Evolutionary conservation across 331 rosid species (phyloP).

Genomic region (Ulmus americana): DNA sequence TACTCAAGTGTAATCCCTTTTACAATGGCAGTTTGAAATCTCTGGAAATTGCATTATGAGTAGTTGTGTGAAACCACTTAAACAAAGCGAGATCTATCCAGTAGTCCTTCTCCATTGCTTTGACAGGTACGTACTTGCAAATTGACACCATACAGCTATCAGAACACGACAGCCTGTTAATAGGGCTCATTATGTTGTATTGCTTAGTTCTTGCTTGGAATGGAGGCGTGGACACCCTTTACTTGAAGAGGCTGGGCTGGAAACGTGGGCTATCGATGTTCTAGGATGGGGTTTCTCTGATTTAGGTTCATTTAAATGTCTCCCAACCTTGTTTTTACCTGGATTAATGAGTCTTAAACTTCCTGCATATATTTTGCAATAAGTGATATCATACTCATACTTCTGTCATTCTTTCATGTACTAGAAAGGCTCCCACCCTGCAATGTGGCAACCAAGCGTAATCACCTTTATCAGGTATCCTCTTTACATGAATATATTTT

Average conservation of each 20-base stretch:
- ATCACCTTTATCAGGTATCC: slow-evolving; percentile 46
- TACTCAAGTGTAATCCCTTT: background rate
- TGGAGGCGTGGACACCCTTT: slow-evolving; percentile 47
- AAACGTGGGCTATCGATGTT: slow-evolving; percentile 55
- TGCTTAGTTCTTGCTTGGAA: slow-evolving; percentile 50
- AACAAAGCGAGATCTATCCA: slow-evolving; percentile 36
- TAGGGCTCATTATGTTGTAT: slow-evolving; percentile 8
- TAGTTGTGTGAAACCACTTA: slow-evolving; percentile 44
- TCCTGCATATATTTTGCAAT: background rate
- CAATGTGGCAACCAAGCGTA: slow-evolving; percentile 39
- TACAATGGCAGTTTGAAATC: slow-evolving; percentile 29
- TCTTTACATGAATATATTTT: background rate
- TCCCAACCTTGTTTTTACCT: background rate
- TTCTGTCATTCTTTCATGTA: slow-evolving; percentile 9
- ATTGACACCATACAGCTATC: background rate
- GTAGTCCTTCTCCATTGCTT: slow-evolving; percentile 61
- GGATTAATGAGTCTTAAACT: background rate
- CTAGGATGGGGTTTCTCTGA: slow-evolving; percentile 63
- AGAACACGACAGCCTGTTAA: background rate
- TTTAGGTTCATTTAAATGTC: slow-evolving; percentile 34
- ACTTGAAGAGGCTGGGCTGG: slow-evolving; percentile 54
- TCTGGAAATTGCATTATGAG: slow-evolving; percentile 36
- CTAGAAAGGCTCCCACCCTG: slow-evolving; percentile 47
- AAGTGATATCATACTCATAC: background rate
- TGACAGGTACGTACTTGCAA: slow-evolving; percentile 39